Base-by-base conservation (phyloP, 805 yeast genomes). In the Ogataea minuta region DNA sequence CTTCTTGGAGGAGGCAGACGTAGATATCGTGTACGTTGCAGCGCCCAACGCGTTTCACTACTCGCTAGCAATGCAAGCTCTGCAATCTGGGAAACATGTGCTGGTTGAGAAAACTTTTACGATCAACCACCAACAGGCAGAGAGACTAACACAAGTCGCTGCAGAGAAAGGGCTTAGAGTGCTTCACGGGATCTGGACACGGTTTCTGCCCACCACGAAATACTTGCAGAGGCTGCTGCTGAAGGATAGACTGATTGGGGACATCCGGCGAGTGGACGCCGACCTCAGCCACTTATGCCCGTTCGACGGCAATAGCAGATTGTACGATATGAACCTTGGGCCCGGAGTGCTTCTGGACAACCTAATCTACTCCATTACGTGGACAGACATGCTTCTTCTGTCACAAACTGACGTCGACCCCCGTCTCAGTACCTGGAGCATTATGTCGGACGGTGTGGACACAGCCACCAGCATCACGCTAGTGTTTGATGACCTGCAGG, bases 121-220 rank as follows among this genome's bases (percentile, higher is more conserved):
- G 2, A 67, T 76, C 33, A 75, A 76, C 44, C 59, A 58, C 5
- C 53, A 54, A n/a, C 78, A 76, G 41, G 65, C 76, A 3, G 46
- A 56, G 20, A 64, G 62, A 16, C 48, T 77, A 9, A 54, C 67
- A 32, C 59, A 54, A 1, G 59, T 68, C 29, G 81, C 82, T 6
- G 57, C 58, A 44, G 47, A 58, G 35, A 66, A 68, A 52, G 61
- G 64, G 2, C 53, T 66, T 24, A 72, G 71, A 41, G 60, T 77
- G 24, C 67, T 77, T 76, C 83, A 78, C 54, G 83, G 77, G 2
- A 68, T 73, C 26, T 75, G 80, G 80, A 68, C 79, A 5, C 61
- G 76, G 32, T 73, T 68, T 46, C 66, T 71, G 57, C 82, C 83
- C 2, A 48, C 71, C 2, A 53, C 68, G n/a, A 46, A 52, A 16